Evolutionary conservation across 208 protist genomes (phyloP), one percentile per base, ranked within the genome.

Genomic region (Polymyxa betae): DNA sequence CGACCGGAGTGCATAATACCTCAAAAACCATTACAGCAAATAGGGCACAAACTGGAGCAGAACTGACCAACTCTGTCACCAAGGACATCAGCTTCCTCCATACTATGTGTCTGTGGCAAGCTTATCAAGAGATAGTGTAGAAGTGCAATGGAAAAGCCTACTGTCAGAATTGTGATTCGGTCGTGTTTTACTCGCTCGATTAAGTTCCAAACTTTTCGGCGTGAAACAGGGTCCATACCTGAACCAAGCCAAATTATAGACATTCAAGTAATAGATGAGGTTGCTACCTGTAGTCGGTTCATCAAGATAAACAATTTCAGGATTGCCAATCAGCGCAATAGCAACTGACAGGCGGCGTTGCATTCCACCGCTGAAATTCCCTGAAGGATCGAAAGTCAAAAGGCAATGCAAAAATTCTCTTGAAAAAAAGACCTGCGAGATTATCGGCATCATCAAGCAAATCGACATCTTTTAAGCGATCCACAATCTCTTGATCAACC

Each of bases 31-130:
- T 5, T 29, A 60, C 24, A 24, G 24, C 12, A 60, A 24, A 60
- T 60, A 60, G 24, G 49, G 24, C 24, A 24, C 5, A 60, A 24
- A 60, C 24, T 60, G 5, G 49, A 24, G 49, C 12, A 29, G 24
- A 29, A 5, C 5, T 60, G 12, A 60, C 87, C 87, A 29, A 89
- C 49, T 64, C 87, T 40, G 46, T 89, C 87, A 20, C 32, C 5
- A 35, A 82, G 72, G 16, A 43, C n/a, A 45, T 82, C 72, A 35
- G 72, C 72, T 43, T 82, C 72, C 12, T 43, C 40, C 72, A 82
- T 82, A 45, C 40, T 35, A 82, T 82, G 72, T 38, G 72, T 82
- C 72, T 60, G 72, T 82, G 12, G 10, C 5, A 35, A 82, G 5
- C 40, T 38, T 40, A 82, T 20, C 16, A n/a, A 35, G 72, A n/a